Percentiles rank a stretch among this genome's conserved stretches.
Evolutionary conservation across 805 yeast genomes (phyloP).

Genomic region (Saturnispora kantuleensis): DNA sequence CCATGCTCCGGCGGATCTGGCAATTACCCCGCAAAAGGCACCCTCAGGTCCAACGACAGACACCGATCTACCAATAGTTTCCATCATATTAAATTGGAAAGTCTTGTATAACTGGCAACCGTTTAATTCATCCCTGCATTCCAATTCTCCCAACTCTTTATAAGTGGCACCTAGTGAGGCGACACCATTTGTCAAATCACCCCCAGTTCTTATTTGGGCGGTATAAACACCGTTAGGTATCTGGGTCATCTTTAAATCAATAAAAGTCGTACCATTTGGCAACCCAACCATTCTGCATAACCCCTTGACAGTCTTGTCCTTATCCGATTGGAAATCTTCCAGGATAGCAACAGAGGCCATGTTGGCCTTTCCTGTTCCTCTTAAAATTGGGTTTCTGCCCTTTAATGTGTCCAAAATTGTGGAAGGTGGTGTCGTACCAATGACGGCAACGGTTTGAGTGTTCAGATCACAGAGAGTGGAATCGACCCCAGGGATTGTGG

Average conservation of each 20-base stretch:
- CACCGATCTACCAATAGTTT: conserved; percentile 63
- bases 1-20: conserved; percentile 96
- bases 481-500: conserved; percentile 39
- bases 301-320: conserved; percentile 62
- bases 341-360: conserved; percentile 86
- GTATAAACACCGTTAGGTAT: conserved; percentile 52
- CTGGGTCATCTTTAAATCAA: conserved; percentile 76
- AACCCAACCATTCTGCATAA: conserved; percentile 76
- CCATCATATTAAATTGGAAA: conserved; percentile 39
- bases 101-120: conserved; percentile 39
- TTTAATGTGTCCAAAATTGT: conserved; percentile 52
- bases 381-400: conserved; percentile 83
- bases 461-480: conserved; percentile 46
- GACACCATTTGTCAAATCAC: conserved; percentile 71
- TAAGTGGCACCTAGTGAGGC: conserved; percentile 49
- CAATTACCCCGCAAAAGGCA: conserved; percentile 67
- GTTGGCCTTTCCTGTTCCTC: conserved; percentile 84
- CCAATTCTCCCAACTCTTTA: conserved; percentile 34
- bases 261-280: conserved; percentile 38
- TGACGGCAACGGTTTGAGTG: conserved; percentile 53
- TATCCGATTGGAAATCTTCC: conserved; percentile 48
- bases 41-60: conserved; percentile 35
- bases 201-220: conserved; percentile 59
- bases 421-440: conserved; percentile 71
- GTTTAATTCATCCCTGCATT: conserved; percentile 19